A percentile compares a stretch with the other conserved stretches of the same genome.
Conservation (phyloP, 2,329 filamentous ascomycete genomes). For the Hymenoscyphus fraxineus region DNA sequence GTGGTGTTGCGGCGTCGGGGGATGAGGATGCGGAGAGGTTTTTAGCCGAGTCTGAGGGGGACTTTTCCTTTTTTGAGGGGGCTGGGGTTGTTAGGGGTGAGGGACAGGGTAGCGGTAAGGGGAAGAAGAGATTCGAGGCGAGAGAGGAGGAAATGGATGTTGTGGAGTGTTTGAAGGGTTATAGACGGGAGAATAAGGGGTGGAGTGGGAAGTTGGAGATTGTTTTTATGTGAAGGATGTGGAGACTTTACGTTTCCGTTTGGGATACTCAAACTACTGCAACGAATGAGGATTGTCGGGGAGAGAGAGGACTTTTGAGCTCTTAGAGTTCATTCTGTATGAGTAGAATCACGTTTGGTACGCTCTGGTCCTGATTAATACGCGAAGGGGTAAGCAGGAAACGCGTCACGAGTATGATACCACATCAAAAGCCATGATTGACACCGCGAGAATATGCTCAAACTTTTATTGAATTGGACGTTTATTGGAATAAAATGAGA, state of each 20-base stretch:
- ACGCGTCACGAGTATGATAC: too few relatives aligned
- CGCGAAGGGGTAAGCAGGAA: too few relatives aligned
- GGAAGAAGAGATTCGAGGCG: background rate
- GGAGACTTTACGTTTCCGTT: too few relatives aligned
- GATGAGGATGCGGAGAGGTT: conserved; percentile 30
- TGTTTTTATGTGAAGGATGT: background rate
- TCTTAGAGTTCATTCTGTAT: too few relatives aligned
- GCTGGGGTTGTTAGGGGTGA: background rate
- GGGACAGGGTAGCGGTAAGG: background rate
- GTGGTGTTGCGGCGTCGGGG: conserved; percentile 22
- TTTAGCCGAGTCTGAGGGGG: conserved; percentile 12
- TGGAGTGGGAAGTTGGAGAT: conserved; percentile 24
- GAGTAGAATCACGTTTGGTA: too few relatives aligned
- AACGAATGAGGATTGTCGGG: too few relatives aligned
- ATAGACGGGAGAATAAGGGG: conserved; percentile 10
- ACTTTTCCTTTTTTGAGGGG: conserved; percentile 32
- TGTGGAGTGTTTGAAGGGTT: conserved; percentile 21
- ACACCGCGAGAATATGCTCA: too few relatives aligned
- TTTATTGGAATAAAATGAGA: background rate
- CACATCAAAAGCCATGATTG: too few relatives aligned
- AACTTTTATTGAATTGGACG: background rate
- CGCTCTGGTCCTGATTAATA: too few relatives aligned
- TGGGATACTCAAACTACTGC: too few relatives aligned
- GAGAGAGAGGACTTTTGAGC: too few relatives aligned
- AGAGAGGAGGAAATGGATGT: conserved; percentile 14